These are phyloP conservation scores for Cutaneotrichosporon sp. DNA, from an alignment of 1,284 basidiomycete genomes.

Conservation along the genomic window DNA sequence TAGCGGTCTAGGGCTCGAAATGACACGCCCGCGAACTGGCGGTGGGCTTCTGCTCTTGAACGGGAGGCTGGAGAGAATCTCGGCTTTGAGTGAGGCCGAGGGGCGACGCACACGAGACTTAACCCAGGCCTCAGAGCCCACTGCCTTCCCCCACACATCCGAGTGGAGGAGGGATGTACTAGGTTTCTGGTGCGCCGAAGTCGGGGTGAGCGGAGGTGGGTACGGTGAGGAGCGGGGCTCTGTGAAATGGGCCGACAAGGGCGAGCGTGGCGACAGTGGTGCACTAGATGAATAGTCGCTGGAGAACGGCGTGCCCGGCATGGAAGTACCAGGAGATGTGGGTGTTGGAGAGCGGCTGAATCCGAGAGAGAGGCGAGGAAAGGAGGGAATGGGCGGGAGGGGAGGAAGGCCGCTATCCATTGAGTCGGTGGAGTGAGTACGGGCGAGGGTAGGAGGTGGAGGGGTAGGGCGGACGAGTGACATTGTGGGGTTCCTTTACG, in stretches of 20 bases:
- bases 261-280: background rate
- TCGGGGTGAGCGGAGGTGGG: too few species aligned
- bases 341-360: background rate
- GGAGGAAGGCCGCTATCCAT: background rate
- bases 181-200: too few species aligned
- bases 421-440: background rate
- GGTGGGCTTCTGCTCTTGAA: background rate
- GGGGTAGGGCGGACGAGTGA: background rate
- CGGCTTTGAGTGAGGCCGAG: background rate
- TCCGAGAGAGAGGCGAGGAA: background rate
- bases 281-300: background rate
- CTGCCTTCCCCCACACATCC: constrained; percentile 1
- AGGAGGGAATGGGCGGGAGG: background rate
- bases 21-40: background rate
- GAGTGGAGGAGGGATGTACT: background rate
- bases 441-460: background rate
- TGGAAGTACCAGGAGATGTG: background rate
- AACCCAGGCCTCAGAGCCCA: background rate
- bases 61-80: background rate
- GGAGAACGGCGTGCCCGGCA: background rate
- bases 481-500: background rate
- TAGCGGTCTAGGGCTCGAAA: background rate
- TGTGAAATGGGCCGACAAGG: background rate
- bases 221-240: background rate
- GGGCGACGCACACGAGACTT: background rate